Base-by-base conservation (phyloP, 768 basidiomycete genomes). In the Suillus weaverae region DNA sequence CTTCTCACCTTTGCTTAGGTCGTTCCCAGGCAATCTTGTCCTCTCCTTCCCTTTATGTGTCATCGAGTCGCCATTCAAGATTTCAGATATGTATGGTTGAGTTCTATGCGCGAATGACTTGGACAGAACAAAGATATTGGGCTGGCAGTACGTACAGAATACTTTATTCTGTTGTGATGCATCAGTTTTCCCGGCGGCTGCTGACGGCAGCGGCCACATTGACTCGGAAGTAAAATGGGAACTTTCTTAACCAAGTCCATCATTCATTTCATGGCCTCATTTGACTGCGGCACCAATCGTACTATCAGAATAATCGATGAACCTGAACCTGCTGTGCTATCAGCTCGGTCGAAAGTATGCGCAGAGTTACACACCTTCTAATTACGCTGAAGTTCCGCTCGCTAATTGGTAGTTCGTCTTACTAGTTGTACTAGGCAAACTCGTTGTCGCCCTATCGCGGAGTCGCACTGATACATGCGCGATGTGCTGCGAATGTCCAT, bases 191-290 rank as follows among this genome's bases (percentile, higher is more conserved):
- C 38, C 57, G 39, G 57, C 57, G 39, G 57, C 57, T 59, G 57
- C 2, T 59, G 57, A 59, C 57, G 57, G 57, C 57, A 59, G 26
- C 43, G 20, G 43, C 36, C 55, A 38, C 36, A 38, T 38, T 59
- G n/a, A n/a, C n/a, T n/a, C n/a, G n/a, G 57, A 59, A 59, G 57
- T 41, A 13, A 59, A 59, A 41, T 59, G 22, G 57, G 26, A 59
- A 41, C 57, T 41, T 39, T 38, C 57, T 54, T 33, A 54, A 54
- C 53, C 53, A 54, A 54, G 53, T 54, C 53, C 53, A 11, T 32
- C 57, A 41, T 59, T 41, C 30, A 59, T 59, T 30, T 32, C 26
- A 41, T 30, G 30, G 26, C 41, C 4, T 41, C 57, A 26, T 39
- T 57, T 26, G 56, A 59, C 26, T 41, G 30, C 41, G 18, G 18